Percentiles rank a stretch among this genome's conserved stretches.
These are phyloP conservation scores for Candida manassasensis DNA, from an alignment of 805 yeast genomes.

Conservation along the genomic window DNA sequence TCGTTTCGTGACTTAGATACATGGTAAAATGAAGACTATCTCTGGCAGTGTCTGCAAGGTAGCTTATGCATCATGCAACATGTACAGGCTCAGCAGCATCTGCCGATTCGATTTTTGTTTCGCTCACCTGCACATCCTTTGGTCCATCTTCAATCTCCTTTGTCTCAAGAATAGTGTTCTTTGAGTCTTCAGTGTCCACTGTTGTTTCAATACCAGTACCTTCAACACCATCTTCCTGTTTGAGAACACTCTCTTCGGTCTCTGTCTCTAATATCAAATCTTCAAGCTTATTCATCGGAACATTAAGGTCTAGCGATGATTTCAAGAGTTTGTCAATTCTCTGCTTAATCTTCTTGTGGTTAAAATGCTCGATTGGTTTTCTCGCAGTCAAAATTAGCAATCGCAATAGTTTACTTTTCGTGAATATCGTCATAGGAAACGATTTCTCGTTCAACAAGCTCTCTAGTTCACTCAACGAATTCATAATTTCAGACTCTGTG, in stretches of 20 bases:
- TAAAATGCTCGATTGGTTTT: slow-evolving; percentile 20
- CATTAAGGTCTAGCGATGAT: slow-evolving; percentile 14
- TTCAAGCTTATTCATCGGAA: slow-evolving; percentile 5
- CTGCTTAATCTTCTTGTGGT: slow-evolving; percentile 12
- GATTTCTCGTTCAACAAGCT: slow-evolving; percentile 10
- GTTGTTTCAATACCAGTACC: slow-evolving; percentile 1
- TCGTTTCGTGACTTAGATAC: no score
- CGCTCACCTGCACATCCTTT: slow-evolving; percentile 2
- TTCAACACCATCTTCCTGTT: slow-evolving; percentile 7
- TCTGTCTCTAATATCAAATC: slow-evolving; percentile 6
- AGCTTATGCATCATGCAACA: no score
- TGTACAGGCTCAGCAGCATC: no score
- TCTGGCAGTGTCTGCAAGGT: no score
- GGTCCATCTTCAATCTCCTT: slow-evolving; percentile 9
- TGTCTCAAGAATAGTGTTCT: no score
- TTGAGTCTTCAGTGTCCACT: no score
- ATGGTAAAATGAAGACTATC: no score
- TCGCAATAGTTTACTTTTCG: slow-evolving; percentile 27
- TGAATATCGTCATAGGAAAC: slow-evolving; percentile 27
- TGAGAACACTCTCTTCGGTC: slow-evolving; percentile 8
- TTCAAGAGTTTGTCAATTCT: slow-evolving; percentile 18
- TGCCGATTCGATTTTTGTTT: neutral
- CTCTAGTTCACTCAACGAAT: slow-evolving; percentile 14
- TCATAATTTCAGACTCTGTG: slow-evolving; percentile 14
- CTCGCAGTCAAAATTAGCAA: slow-evolving; percentile 28